Conservation (phyloP, 2,329 filamentous ascomycete species). For the Cercospora sp. region DNA sequence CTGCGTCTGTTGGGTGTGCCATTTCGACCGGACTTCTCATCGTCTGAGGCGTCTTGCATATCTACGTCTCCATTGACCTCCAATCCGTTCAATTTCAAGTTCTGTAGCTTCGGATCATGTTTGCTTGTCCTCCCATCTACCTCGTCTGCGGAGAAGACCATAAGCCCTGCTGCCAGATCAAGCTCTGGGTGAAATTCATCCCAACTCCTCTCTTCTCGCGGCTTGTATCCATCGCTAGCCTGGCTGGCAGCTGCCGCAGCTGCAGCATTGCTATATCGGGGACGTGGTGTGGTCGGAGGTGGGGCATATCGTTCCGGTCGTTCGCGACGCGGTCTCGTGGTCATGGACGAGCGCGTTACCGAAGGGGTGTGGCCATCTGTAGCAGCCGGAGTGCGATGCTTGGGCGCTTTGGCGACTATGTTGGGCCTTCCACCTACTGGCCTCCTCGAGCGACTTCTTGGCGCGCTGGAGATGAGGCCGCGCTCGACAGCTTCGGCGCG, state of each 20-base stretch:
- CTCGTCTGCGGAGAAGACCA: conserved; percentile 77
- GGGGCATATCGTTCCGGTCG: conserved; percentile 35
- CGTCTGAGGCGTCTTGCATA: conserved; percentile 27
- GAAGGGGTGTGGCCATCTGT: conserved; percentile 16
- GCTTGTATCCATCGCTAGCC: conserved; percentile 95
- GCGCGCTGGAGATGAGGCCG: conserved; percentile 13
- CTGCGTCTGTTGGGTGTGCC: conserved; percentile 51
- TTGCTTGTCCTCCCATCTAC: conserved; percentile 67
- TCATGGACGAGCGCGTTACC: conserved; percentile 31
- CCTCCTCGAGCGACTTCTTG: conserved; percentile 9
- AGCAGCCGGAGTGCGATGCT: conserved; percentile 1
- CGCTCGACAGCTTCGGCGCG: conserved; percentile 44
- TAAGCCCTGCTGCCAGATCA: conserved; percentile 79
- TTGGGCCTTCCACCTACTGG: conserved; percentile 2
- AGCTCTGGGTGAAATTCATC: conserved; percentile 96
- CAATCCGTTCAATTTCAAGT: conserved; percentile 23
- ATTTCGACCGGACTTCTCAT: not conserved
- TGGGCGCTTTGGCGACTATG: conserved; percentile 15
- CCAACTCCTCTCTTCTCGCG: conserved; percentile 93
- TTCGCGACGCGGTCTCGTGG: conserved; percentile 36
- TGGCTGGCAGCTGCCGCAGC: conserved; percentile 84
- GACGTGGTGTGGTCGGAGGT: conserved; percentile 54
- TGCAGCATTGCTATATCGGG: conserved; percentile 81
- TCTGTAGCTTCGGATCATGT: conserved; percentile 48
- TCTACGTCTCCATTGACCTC: conserved; percentile 33